A percentile compares a stretch with the other conserved stretches of the same genome.
phyloP scores from a whole-genome alignment of 2,329 filamentous ascomycete genomes.

The Elsinoe perseae region DNA sequence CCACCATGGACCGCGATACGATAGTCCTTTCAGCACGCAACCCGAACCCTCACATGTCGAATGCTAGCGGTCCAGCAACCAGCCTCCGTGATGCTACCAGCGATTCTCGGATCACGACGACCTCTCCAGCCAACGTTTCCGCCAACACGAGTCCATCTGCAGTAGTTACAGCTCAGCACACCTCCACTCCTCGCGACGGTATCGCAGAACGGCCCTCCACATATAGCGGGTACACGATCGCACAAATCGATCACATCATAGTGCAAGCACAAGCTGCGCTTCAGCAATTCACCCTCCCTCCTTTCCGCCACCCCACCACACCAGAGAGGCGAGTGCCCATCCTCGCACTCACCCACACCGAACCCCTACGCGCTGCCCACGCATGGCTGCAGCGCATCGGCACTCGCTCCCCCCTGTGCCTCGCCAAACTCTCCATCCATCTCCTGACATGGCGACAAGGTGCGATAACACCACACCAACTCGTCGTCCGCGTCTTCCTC shows the following conservation, averaged over 20 bases:
- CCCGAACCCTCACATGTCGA: background rate
- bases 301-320: background rate
- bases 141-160: too few relatives aligned
- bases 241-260: background rate
- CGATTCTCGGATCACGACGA: too few relatives aligned
- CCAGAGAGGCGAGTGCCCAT: background rate
- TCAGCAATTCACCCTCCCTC: background rate
- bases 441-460: background rate
- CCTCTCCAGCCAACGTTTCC: too few relatives aligned
- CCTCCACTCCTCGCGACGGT: too few relatives aligned
- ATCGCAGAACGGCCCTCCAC: background rate
- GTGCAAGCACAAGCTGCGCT: background rate
- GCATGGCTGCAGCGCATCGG: background rate
- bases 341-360: background rate
- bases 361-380: background rate
- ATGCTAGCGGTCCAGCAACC: background rate
- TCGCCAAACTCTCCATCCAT: background rate
- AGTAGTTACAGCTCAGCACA: too few relatives aligned
- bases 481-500: slow-evolving; percentile 2
- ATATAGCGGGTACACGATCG: background rate
- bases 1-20: background rate
- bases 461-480: background rate
- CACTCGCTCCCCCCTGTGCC: background rate
- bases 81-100: background rate
- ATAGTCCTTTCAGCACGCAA: background rate